A percentile compares a stretch with the other conserved stretches of the same genome.
Evolutionary conservation across 2,329 filamentous ascomycete genomes (phyloP).

Genomic region (Calonectria hawksworthii): DNA sequence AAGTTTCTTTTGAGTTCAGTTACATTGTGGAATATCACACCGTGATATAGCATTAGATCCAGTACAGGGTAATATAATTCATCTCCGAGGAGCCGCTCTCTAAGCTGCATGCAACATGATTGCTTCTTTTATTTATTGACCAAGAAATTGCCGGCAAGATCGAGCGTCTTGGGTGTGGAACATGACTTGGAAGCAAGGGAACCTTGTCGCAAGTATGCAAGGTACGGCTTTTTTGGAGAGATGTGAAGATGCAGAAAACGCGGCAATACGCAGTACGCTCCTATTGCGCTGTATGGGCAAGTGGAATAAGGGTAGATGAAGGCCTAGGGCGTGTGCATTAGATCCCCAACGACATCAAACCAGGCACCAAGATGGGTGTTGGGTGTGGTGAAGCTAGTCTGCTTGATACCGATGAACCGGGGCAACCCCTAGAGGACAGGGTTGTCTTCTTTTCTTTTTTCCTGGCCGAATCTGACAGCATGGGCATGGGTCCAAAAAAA

Average conservation of each 20-base stretch:
- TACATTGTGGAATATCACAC: not conserved
- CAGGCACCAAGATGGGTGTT: not conserved
- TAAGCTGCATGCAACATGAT: not conserved
- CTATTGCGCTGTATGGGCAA: not conserved
- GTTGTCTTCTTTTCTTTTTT: not conserved
- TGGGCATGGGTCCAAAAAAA: not conserved
- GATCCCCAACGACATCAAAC: not conserved
- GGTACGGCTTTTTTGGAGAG: not conserved
- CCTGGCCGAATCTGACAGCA: slow-evolving; percentile 6
- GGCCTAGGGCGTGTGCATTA: not conserved
- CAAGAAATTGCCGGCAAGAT: not conserved
- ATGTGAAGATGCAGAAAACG: not conserved
- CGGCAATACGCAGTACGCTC: not conserved
- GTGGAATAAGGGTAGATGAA: slow-evolving; percentile 8
- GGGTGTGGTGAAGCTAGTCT: slow-evolving; percentile 16
- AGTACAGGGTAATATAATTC: not conserved
- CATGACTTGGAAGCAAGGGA: slow-evolving; percentile 12
- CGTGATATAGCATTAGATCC: not conserved
- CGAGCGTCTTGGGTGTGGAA: not conserved
- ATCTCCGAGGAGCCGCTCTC: not conserved
- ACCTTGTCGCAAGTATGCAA: not conserved
- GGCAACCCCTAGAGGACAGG: not conserved
- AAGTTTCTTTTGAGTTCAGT: not conserved
- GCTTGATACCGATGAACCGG: slow-evolving; percentile 23
- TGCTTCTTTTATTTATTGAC: not conserved